Conservation (phyloP, 768 basidiomycete genomes). For the Candolleomyces aberdarensis region DNA sequence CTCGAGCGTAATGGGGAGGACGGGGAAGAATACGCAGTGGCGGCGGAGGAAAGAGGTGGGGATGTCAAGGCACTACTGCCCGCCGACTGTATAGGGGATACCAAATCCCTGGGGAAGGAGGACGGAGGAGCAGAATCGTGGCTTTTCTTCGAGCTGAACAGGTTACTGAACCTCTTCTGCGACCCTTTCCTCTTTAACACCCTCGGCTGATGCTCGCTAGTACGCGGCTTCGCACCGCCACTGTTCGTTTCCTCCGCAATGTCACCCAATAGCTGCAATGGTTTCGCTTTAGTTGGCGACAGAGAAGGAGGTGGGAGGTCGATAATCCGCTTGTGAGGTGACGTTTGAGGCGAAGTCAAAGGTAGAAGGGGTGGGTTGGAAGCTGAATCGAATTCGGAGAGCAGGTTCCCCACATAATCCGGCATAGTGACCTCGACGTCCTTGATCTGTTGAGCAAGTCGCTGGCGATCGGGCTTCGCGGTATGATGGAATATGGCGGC, state of each 20-base stretch:
- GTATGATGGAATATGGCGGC: not conserved
- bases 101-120: not conserved
- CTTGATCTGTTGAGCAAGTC: conserved; percentile 10
- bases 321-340: not conserved
- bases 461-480: not conserved
- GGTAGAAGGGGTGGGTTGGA: not conserved
- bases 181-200: not conserved
- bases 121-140: not conserved
- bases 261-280: no score
- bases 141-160: not conserved
- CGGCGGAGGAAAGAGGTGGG: not conserved
- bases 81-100: not conserved
- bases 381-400: conserved; percentile 36
- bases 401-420: conserved; percentile 42
- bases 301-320: not conserved
- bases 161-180: conserved; percentile 2
- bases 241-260: not conserved
- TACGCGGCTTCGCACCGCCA: not conserved
- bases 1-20: not conserved
- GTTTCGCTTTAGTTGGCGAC: not conserved
- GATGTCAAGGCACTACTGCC: not conserved
- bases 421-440: conserved; percentile 36
- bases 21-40: not conserved
- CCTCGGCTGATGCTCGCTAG: not conserved
- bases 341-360: not conserved